phyloP scores from a whole-genome alignment of 257 asterid species.

The Przewalskia tangutica region DNA sequence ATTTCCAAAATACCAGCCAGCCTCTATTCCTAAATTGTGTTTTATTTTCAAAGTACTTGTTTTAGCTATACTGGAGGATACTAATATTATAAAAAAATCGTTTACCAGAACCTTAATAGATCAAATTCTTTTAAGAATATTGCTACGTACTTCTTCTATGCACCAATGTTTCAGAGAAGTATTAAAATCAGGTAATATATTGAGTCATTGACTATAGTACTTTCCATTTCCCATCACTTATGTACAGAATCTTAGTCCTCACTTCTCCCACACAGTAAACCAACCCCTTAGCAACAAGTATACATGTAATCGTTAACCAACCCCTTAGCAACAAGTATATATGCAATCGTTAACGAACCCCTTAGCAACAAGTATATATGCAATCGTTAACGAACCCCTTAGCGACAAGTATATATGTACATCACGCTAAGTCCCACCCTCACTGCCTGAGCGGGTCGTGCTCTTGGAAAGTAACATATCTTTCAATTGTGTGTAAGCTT shows the following conservation, averaged over 20 bases:
- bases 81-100: background rate
- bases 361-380: background rate
- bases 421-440: constrained; percentile 13
- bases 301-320: background rate
- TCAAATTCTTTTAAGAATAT: background rate
- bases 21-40: background rate
- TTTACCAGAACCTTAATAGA: background rate
- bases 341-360: background rate
- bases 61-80: background rate
- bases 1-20: background rate
- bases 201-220: background rate
- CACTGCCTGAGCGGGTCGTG: constrained; percentile 14
- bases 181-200: background rate
- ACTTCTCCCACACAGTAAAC: background rate
- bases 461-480: constrained; percentile 66
- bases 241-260: background rate
- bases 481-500: constrained; percentile 57
- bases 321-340: background rate
- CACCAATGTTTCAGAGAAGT: background rate
- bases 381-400: background rate
- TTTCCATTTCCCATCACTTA: background rate
- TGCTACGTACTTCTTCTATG: background rate
- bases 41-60: background rate
- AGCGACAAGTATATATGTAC: background rate
- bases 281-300: background rate